Evolutionary conservation across 345 rosid species (phyloP), one percentile per base, ranked within the genome.

Genomic region (Eucalyptus pauciflora): DNA sequence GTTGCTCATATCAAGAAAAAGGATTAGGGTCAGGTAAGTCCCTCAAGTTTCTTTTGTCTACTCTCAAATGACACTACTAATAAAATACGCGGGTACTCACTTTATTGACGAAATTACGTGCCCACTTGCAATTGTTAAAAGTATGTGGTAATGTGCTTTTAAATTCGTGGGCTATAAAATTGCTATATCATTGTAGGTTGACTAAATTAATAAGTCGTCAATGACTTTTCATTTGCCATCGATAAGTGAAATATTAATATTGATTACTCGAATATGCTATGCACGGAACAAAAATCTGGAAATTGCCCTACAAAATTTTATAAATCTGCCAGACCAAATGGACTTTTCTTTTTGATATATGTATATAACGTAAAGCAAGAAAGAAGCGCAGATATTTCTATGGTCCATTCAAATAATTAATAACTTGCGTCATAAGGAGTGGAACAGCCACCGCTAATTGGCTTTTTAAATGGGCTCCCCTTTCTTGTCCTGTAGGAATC

Each of bases 191-290:
- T 17, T 10, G 2, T 33, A 69, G 10, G 25, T 33, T 3, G 45
- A 33, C 6, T 18, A 2, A n/a, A 69, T 69, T 33, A 69, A 69
- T 9, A 18, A 33, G 13, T 33, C 4, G 3, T 33, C 45, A 7
- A 5, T 17, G 24, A 10, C 25, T 8, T 71, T 33, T 71, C 4
- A 9, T 22, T 71, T 71, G 13, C 0, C 24, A 33, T 17, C 0
- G 3, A 71, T 17, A 33, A 18, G 41, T 71, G 25, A 71, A 71
- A 33, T 69, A 7, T 33, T 33, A 5, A 33, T 17, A 33, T 71
- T 1, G 14, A 17, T 71, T 67, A 31, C 6, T 67, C 4, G 7
- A 67, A n/a, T 67, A n/a, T 15, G 31, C 18, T 3, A 67, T 67
- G 46, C 81, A 9, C 2, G 7, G 45, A 37, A 71, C 4, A 71